Base-by-base conservation (phyloP, 768 basidiomycete species). In the Dioszegia crocea region DNA sequence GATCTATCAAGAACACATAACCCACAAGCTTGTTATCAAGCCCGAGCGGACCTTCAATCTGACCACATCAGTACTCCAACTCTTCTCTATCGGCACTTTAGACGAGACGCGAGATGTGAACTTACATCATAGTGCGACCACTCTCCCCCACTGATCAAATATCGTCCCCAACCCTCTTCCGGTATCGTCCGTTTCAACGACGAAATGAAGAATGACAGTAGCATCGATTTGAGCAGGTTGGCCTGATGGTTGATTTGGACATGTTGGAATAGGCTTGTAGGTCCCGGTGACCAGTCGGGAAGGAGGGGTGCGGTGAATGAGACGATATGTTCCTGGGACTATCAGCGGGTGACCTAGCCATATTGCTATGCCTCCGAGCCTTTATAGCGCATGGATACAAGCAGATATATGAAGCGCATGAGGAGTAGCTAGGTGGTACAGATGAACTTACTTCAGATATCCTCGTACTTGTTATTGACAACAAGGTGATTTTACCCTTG, bases 11-110 rank as follows among this genome's bases (percentile, higher is more conserved):
- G 70, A 88, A 98, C 14, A 93, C 86, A 71, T 94, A 96, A 19
- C 93, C 94, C 29, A 97, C 83, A 68, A 88, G 86, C 73, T 85
- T 87, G 78, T 97, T 98, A 29, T 84, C 84, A 82, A 94, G 86
- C 0, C 91, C 90, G 44, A 97, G 78, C 4, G 88, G 85, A 29
- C 60, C 57, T 24, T 57, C 72, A 21, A 76, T 65, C 72, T 76
- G 44, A 38, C 39, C 21, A 2, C 26, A 43, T 56, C 52, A 54
- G 52, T 39, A n/a, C 23, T 4, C 12, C 11, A 39, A 16, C 30
- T 36, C 31, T 23, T 14, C n/a, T 17, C 17, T 38, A n/a, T 10
- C 40, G 3, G 6, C 33, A 29, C 14, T 4, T 29, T 41, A 30
- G 47, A 16, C 4, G 11, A 29, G 47, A 48, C 8, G 36, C 6